A percentile compares a stretch with the other conserved stretches of the same genome.
These are phyloP conservation scores for Carex pumila DNA, from an alignment of 176 grass and related monocot genomes.

Conservation along the genomic window DNA sequence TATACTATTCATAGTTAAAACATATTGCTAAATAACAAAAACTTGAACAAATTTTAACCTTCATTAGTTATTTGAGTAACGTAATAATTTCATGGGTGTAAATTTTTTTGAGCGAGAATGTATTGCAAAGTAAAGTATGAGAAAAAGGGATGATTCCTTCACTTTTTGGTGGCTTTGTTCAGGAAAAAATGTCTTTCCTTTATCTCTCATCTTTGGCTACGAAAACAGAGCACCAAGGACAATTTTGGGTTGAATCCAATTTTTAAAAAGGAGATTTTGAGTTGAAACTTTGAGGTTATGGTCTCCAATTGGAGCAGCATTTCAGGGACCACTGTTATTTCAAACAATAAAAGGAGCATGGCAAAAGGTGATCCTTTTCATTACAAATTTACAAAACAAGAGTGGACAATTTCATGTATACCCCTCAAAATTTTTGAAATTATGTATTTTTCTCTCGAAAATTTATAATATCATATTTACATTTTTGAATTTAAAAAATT, in stretches of 20 bases:
- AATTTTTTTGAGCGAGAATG: not conserved
- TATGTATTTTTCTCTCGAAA: no score
- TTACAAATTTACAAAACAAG: not conserved
- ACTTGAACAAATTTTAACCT: not conserved
- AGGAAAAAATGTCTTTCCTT: slow-evolving; percentile 14
- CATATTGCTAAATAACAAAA: not conserved
- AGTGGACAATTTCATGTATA: no score
- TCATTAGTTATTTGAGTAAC: not conserved
- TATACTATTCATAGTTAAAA: not conserved
- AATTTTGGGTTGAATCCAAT: slow-evolving; percentile 14
- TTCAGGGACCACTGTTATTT: slow-evolving; percentile 24
- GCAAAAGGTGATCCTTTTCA: not conserved
- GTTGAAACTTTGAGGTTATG: slow-evolving; percentile 21
- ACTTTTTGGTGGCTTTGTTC: slow-evolving; percentile 23
- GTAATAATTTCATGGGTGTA: not conserved
- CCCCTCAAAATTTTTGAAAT: no score
- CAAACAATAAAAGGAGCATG: not conserved
- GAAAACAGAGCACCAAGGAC: slow-evolving; percentile 14
- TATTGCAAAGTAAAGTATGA: slow-evolving; percentile 17
- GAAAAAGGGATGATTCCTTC: slow-evolving; percentile 5
- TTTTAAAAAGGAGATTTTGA: slow-evolving; percentile 11
- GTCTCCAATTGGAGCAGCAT: slow-evolving; percentile 16
- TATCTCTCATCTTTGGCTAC: slow-evolving; percentile 20
- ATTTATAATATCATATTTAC: no score
- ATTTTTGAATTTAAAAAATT: no score